Conservation (phyloP, 306 rosid genomes). For the Gillenia trifoliata region DNA sequence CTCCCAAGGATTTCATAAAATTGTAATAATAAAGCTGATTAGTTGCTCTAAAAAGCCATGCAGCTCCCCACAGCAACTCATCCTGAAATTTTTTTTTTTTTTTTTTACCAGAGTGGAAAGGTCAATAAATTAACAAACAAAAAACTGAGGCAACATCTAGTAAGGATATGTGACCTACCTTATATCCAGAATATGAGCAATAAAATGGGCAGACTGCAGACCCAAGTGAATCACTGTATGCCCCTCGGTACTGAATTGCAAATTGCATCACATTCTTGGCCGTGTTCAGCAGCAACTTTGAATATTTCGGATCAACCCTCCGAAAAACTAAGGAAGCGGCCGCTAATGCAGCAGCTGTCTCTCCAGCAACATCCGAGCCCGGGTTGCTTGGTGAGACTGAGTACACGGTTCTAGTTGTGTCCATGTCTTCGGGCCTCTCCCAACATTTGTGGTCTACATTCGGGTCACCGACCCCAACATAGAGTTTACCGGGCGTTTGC, state of each 20-base stretch:
- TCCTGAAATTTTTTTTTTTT: slow-evolving; percentile 34
- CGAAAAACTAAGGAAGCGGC: slow-evolving; percentile 81
- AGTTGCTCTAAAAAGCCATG: slow-evolving; percentile 89
- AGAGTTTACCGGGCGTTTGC: slow-evolving; percentile 64
- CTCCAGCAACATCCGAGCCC: slow-evolving; percentile 89
- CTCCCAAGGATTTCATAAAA: slow-evolving; percentile 59
- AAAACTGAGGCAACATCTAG: neutral
- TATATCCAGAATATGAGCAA: slow-evolving; percentile 90
- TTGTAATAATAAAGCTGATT: slow-evolving; percentile 52
- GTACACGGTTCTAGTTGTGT: slow-evolving; percentile 52
- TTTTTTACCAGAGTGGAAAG: neutral
- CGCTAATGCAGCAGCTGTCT: slow-evolving; percentile 85
- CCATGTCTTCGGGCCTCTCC: slow-evolving; percentile 97
- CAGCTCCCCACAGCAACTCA: slow-evolving; percentile 89
- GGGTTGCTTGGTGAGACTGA: slow-evolving; percentile 62
- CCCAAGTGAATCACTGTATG: slow-evolving; percentile 81
- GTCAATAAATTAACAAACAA: neutral
- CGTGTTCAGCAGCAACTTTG: slow-evolving; percentile 46
- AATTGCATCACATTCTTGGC: slow-evolving; percentile 68
- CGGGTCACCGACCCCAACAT: slow-evolving; percentile 87
- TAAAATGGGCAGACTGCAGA: slow-evolving; percentile 89
- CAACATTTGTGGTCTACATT: slow-evolving; percentile 81
- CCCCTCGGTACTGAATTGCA: slow-evolving; percentile 60
- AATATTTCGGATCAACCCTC: slow-evolving; percentile 58
- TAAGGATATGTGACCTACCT: slow-evolving; percentile 32